Conservation (phyloP, 345 rosid species). For the Eucalyptus dawsonii region DNA sequence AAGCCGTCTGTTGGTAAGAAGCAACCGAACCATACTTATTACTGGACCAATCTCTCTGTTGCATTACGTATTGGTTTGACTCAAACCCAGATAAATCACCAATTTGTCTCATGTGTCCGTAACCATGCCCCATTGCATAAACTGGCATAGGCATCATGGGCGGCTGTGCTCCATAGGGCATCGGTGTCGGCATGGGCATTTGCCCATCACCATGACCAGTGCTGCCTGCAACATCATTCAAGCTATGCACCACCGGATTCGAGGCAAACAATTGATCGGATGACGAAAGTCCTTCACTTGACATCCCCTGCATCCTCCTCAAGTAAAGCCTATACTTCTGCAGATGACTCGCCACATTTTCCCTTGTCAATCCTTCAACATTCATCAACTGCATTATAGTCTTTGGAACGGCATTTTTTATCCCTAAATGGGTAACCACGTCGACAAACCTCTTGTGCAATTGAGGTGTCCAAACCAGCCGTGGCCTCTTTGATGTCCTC, state of each 20-base stretch:
- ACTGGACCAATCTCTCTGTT: background rate
- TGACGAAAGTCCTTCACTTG: constrained; percentile 45
- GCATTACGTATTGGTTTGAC: background rate
- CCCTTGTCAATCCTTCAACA: constrained; percentile 87
- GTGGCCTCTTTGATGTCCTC: constrained; percentile 56
- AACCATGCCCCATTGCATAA: constrained; percentile 17
- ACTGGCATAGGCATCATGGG: constrained; percentile 53
- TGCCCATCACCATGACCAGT: constrained; percentile 27
- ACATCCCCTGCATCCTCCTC: constrained; percentile 80
- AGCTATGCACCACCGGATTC: constrained; percentile 60
- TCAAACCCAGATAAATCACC: background rate
- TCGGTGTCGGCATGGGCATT: constrained; percentile 12
- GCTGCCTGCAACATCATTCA: constrained; percentile 1
- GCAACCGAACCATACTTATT: background rate
- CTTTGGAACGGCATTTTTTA: constrained; percentile 93
- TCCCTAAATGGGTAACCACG: constrained; percentile 78
- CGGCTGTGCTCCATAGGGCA: constrained; percentile 33
- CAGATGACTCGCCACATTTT: constrained; percentile 91
- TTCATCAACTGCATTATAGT: constrained; percentile 99
- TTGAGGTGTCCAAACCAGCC: constrained; percentile 97
- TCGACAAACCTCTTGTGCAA: constrained; percentile 95
- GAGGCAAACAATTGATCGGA: constrained; percentile 78
- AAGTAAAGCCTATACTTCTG: constrained; percentile 88
- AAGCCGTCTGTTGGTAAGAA: background rate
- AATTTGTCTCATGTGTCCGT: constrained; percentile 31